Evolutionary conservation across 1,284 basidiomycete genomes (phyloP), one percentile per base, ranked within the genome.

Genomic region (Leccinum ponderosum): DNA sequence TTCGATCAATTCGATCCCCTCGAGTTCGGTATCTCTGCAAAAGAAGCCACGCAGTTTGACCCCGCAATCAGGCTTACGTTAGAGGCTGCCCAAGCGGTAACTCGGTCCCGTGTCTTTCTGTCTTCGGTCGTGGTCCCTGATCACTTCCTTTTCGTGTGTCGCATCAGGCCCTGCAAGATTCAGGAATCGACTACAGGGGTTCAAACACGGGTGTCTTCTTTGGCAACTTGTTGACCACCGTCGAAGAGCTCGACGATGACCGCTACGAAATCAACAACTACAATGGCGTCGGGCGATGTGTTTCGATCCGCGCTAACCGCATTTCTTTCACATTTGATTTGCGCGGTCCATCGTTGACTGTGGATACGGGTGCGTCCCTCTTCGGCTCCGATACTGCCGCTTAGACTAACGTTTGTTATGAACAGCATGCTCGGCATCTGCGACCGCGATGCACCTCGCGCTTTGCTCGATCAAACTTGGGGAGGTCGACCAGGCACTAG

Each of bases 251-350:
- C 6, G 64, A 69, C 31, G 72, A 72, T 20, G 70, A 72, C 12
- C 69, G 70, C 14, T 52, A 60, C 44, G 72, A 72, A 55, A 62
- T 73, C 6, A 61, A 64, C 55, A 73, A 65, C 39, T 68, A 66
- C 57, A 70, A 65, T 22, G 69, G 69, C 48, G 60, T 71, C 25
- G n/a, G 71, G 22, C 68, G 71, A 6, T 69, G 67, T 57, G 62
- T 73, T n/a, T 50, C 22, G 3, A 50, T 50, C 15, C 48, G 48
- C n/a, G 48, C 48, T 15, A 50, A 50, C 22, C 48, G 48, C 48
- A 50, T 50, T 15, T 50, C 48, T 3, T 81, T 82, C 60, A 76
- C 79, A 51, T 74, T 84, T 42, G 81, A 84, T 64, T 68, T 84
- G 25, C 69, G 68, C 1, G 78, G 78, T 8, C 83, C 81, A 15